Evolutionary conservation across 2,329 filamentous ascomycete species (phyloP).

Genomic region (Fusarium sp.): DNA sequence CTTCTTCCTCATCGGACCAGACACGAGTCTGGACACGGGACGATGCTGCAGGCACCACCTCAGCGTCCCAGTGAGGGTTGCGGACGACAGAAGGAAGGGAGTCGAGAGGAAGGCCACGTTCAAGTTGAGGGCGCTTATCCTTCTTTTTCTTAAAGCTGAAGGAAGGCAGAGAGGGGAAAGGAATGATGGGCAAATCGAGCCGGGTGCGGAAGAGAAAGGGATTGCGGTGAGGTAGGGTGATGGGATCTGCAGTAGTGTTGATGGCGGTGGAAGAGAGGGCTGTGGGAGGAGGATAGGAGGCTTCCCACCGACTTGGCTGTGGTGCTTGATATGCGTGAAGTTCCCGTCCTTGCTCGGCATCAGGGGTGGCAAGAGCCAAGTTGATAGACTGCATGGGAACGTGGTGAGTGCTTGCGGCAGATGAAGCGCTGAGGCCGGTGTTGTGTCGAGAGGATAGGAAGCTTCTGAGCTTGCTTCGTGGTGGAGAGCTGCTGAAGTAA

Average conservation of each 20-base stretch:
- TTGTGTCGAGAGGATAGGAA: conserved; percentile 41
- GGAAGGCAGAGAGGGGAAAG: conserved; percentile 40
- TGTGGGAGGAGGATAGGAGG: conserved; percentile 12
- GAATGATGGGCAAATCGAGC: conserved; percentile 45
- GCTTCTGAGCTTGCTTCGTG: conserved; percentile 41
- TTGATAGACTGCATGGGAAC: conserved; percentile 11
- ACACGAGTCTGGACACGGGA: conserved; percentile 47
- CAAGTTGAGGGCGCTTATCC: conserved; percentile 1
- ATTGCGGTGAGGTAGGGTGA: conserved; percentile 45
- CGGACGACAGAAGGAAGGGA: conserved; percentile 32
- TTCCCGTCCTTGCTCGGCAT: conserved; percentile 27
- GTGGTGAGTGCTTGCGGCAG: conserved; percentile 21
- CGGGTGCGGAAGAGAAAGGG: conserved; percentile 56
- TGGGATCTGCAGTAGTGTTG: conserved; percentile 7
- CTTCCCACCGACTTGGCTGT: conserved; percentile 1
- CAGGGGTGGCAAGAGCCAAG: conserved; percentile 7
- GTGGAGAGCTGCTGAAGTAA: conserved; percentile 32
- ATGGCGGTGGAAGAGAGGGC: neutral
- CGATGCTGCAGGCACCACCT: conserved; percentile 11
- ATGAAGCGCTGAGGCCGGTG: conserved; percentile 36
- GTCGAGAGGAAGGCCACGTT: conserved; percentile 23
- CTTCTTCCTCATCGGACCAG: conserved; percentile 48
- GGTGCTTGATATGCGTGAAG: neutral
- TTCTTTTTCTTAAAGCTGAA: conserved; percentile 36
- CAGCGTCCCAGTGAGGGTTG: conserved; percentile 30